Base-by-base conservation (phyloP, 352 stramenopile species). In the Elongisporangium undulatum region DNA sequence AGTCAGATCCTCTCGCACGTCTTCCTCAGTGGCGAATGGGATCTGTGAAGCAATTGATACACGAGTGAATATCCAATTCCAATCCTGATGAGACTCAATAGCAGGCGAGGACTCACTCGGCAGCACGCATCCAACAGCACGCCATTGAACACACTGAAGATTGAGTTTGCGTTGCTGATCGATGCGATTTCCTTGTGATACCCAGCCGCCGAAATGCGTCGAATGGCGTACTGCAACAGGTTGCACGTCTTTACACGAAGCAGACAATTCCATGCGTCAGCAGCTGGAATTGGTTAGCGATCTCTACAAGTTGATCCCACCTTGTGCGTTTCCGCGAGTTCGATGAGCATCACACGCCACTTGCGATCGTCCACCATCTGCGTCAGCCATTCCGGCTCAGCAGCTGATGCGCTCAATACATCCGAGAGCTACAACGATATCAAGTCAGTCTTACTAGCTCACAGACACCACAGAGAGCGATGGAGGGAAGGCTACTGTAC, bases 111-210 rank as follows among this genome's bases (percentile, higher is more conserved):
- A 63, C 66, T 62, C 72, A 94, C 84, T 56, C 86, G 75, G 49
- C 81, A 85, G 23, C 94, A 90, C 0, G 79, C 68, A 57, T 95
- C 86, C 22, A 89, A 63, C 2, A 95, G 56, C 22, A 95, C 82
- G 13, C 84, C 86, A 51, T 79, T 92, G 59, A 94, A 95, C 21
- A 95, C 86, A 23, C 84, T 76, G 59, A 95, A 95, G 53, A 95
- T 91, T 7, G 84, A 81, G 58, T 90, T 92, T 5, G 86, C 86
- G 52, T 82, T 93, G 15, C 84, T 81, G 34, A 92, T 92, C 0
- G 86, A 94, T 3, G 86, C 86, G 55, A 95, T 93, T 53, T 95
- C 86, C 57, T 95, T 94, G 75, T 95, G 86, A 51, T 95, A 79
- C 0, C 86, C 86, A 29, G 86, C 86, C 54, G 92, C 84, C 0